Evolutionary conservation across 331 rosid species (phyloP).

Genomic region (Malus hybrid): DNA sequence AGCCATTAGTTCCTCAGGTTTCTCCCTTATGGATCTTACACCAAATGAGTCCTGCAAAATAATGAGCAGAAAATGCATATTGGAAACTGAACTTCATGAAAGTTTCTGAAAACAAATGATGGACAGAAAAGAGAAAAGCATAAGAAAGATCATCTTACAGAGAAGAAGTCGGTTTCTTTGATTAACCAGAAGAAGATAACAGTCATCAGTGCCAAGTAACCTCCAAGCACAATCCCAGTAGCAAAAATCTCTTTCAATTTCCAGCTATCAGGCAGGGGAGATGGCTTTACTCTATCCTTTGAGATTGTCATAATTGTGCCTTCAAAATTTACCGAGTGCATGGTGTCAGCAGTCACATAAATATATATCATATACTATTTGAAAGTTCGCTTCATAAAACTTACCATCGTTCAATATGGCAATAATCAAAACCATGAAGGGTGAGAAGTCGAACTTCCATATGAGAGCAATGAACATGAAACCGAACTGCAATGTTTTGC

Average conservation of each 20-base stretch:
- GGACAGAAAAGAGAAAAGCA: neutral
- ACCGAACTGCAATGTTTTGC: constrained; percentile 65
- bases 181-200: constrained; percentile 92
- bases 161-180: constrained; percentile 57
- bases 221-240: constrained; percentile 86
- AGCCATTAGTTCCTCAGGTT: constrained; percentile 56
- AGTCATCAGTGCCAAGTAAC: constrained; percentile 94
- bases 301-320: constrained; percentile 99
- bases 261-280: constrained; percentile 99
- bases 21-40: constrained; percentile 35
- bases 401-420: constrained; percentile 94
- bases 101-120: neutral
- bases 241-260: constrained; percentile 88
- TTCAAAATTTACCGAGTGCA: constrained; percentile 15
- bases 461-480: constrained; percentile 91
- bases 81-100: neutral
- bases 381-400: neutral
- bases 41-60: constrained; percentile 61
- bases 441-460: constrained; percentile 97
- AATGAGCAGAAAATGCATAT: neutral
- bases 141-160: constrained; percentile 36
- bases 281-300: constrained; percentile 94
- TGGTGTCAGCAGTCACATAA: constrained; percentile 15
- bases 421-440: constrained; percentile 99
- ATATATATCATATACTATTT: neutral